These are phyloP conservation scores for Astrothelium macrocarpum DNA, from an alignment of 495 filamentous ascomycete species.

Conservation along the genomic window DNA sequence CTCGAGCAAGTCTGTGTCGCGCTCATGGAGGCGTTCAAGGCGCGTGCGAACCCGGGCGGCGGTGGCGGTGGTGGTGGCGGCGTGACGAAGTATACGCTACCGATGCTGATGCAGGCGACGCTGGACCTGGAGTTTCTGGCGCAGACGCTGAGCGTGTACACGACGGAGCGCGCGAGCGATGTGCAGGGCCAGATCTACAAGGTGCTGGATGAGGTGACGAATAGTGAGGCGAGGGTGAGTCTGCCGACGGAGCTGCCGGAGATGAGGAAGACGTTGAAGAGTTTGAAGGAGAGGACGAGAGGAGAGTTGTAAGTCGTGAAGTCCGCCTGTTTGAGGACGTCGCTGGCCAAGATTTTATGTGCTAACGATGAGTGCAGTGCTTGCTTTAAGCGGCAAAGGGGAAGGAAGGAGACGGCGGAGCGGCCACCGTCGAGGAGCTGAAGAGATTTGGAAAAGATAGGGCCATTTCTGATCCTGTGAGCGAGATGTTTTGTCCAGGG, in stretches of 20 bases:
- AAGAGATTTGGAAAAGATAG: background rate
- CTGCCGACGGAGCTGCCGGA: slow-evolving; percentile 80
- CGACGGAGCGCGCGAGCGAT: slow-evolving; percentile 67
- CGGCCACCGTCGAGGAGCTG: slow-evolving; percentile 1
- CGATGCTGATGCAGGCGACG: slow-evolving; percentile 90
- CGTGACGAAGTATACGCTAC: slow-evolving; percentile 53
- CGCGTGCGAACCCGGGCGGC: slow-evolving; percentile 48
- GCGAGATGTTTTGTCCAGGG: no score
- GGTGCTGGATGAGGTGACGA: slow-evolving; percentile 75
- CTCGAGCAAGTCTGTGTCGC: slow-evolving; percentile 64
- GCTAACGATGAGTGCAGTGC: slow-evolving; percentile 2
- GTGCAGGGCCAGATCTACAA: slow-evolving; percentile 82
- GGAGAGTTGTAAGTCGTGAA: slow-evolving; percentile 60
- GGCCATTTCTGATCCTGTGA: no score
- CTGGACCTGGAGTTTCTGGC: slow-evolving; percentile 94
- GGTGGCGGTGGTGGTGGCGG: slow-evolving; percentile 21
- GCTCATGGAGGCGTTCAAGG: slow-evolving; percentile 44
- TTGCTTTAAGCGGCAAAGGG: slow-evolving; percentile 9
- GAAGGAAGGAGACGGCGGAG: background rate
- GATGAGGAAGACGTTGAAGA: slow-evolving; percentile 78
- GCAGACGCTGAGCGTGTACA: slow-evolving; percentile 81
- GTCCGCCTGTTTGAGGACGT: slow-evolving; percentile 18
- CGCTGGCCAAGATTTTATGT: background rate
- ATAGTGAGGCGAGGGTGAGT: slow-evolving; percentile 65
- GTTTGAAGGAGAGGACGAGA: slow-evolving; percentile 68